Evolutionary conservation across 345 rosid genomes (phyloP), one percentile per base, ranked within the genome.

Genomic region (Trapa bicornis): DNA sequence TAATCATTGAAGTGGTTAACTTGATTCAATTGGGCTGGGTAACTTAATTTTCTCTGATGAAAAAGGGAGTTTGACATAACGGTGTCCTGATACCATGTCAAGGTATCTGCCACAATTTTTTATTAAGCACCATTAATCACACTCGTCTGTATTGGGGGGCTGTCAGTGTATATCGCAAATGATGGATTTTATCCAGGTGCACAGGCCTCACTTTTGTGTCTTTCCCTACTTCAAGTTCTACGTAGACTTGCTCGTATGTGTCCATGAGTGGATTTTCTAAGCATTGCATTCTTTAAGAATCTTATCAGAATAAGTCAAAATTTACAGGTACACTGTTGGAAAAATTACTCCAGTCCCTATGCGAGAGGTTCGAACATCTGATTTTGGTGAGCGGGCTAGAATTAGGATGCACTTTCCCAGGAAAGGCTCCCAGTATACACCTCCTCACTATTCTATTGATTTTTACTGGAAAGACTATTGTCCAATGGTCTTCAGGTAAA

Each of bases 401-500:
- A 93, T 89, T 76, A 76, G 86, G 64, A 90, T 90, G 98, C 87
- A 79, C 78, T 93, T 93, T 64, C 98, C 97, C 61, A 81, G 71
- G 74, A 86, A 80, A 68, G 98, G 98, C 75, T 90, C 94, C 70
- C 89, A 82, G 72, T 76, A 88, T 61, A 93, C 98, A n/a, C 98
- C 97, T 70, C 87, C 89, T 0, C 98, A 93, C 79, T 73, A 81
- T 74, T 90, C 98, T 61, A 62, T 88, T 68, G 91, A 85, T 82
- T 93, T 93, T 79, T 76, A 76, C 67, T 93, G 98, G 98, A 93
- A 88, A 75, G 98, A 93, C 75, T 93, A 90, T 69, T 90, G 98
- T 78, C 98, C 98, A 45, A 90, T 90, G 98, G 98, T 90, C 76
- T 93, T 93, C 84, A 90, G 98, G 98, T 93, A 82, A 39, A 60